Evolutionary conservation across 495 filamentous ascomycete genomes (phyloP).

Genomic region (Aspergillus sparsus): DNA sequence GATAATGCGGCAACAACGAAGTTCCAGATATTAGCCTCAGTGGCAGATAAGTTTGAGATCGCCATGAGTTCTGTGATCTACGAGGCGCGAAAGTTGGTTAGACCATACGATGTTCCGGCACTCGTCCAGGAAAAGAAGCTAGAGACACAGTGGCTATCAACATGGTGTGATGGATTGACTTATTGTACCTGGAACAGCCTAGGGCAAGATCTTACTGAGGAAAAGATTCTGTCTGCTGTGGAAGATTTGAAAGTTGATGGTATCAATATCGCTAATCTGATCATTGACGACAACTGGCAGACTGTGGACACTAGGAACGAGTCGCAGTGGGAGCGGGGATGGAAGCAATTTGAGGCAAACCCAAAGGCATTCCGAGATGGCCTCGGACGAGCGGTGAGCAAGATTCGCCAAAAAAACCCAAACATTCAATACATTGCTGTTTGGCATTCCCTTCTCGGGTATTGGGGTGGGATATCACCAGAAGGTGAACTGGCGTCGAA

Average conservation of each 20-base stretch:
- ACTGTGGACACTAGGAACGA: slow-evolving; percentile 62
- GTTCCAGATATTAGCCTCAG: slow-evolving; percentile 69
- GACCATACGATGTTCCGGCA: slow-evolving; percentile 26
- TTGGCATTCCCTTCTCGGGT: slow-evolving; percentile 94
- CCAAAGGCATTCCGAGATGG: slow-evolving; percentile 76
- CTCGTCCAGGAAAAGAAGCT: slow-evolving; percentile 40
- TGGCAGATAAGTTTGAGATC: slow-evolving; percentile 72
- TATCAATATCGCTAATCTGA: slow-evolving; percentile 76
- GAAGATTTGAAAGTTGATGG: slow-evolving; percentile 67
- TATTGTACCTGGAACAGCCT: slow-evolving; percentile 94
- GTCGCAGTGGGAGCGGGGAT: slow-evolving; percentile 54
- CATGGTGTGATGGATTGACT: slow-evolving; percentile 84
- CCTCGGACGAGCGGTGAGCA: slow-evolving; percentile 63
- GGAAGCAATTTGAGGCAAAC: slow-evolving; percentile 82
- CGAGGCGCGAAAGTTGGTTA: slow-evolving; percentile 72
- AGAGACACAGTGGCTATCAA: slow-evolving; percentile 71
- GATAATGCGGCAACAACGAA: slow-evolving; percentile 57
- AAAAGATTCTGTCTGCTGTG: slow-evolving; percentile 75
- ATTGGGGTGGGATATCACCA: slow-evolving; percentile 88
- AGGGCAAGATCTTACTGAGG: slow-evolving; percentile 76
- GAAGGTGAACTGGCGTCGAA: slow-evolving; percentile 67
- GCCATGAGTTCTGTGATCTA: slow-evolving; percentile 83
- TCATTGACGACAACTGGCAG: slow-evolving; percentile 98
- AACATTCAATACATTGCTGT: slow-evolving; percentile 84
- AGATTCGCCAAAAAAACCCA: slow-evolving; percentile 68